Conservation (phyloP, 441 rosid species). For the Sinapis alba region DNA sequence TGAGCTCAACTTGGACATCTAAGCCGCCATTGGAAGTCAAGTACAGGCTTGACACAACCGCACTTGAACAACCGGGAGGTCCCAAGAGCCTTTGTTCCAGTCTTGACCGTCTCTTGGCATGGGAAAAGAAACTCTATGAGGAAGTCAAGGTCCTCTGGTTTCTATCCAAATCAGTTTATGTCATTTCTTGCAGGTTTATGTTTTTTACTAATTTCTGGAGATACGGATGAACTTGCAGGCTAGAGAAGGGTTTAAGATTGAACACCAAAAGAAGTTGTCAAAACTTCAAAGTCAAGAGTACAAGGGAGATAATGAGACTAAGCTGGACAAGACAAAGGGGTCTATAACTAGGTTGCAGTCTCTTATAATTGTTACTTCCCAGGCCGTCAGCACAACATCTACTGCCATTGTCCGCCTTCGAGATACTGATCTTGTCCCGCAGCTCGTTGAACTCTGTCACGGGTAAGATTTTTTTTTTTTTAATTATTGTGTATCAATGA, state of each 20-base stretch:
- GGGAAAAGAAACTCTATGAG: slow-evolving; percentile 93
- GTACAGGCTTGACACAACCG: slow-evolving; percentile 67
- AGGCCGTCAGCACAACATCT: slow-evolving; percentile 88
- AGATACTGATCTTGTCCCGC: slow-evolving; percentile 88
- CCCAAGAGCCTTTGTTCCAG: slow-evolving; percentile 82
- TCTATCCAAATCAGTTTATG: not conserved
- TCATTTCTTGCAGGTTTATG: not conserved
- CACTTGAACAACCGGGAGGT: slow-evolving; percentile 61
- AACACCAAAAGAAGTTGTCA: slow-evolving; percentile 78
- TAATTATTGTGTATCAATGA: not conserved
- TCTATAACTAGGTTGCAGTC: slow-evolving; percentile 73
- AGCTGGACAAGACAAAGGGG: slow-evolving; percentile 85
- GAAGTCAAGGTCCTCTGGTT: slow-evolving; percentile 74
- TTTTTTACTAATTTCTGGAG: not conserved
- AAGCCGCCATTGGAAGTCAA: slow-evolving; percentile 92
- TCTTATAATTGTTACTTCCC: slow-evolving; percentile 72
- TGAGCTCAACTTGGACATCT: slow-evolving; percentile 94
- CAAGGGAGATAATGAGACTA: slow-evolving; percentile 79
- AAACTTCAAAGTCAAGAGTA: slow-evolving; percentile 86
- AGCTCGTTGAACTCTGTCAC: slow-evolving; percentile 82
- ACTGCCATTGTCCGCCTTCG: slow-evolving; percentile 72
- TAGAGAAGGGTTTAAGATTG: slow-evolving; percentile 90
- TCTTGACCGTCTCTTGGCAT: slow-evolving; percentile 85
- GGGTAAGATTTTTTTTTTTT: slow-evolving; percentile 47
- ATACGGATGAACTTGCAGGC: slow-evolving; percentile 45